Evolutionary conservation across 1,284 basidiomycete genomes (phyloP), one percentile per base, ranked within the genome.

Genomic region (Puccinia hordei): DNA sequence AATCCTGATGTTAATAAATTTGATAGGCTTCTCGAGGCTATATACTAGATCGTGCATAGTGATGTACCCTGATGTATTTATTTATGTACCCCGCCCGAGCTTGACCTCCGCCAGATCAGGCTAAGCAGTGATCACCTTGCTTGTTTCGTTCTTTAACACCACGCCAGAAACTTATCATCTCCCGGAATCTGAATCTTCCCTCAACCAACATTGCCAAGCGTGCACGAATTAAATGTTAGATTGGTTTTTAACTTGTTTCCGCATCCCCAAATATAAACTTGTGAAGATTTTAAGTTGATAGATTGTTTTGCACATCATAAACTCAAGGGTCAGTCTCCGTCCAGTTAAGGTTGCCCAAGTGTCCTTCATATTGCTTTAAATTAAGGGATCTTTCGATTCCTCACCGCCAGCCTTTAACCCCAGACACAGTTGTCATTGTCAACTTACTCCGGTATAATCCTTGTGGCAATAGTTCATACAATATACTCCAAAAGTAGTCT

Each of bases 381-480:
- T 44, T 63, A 63, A 63, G 57, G 33, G 59, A 38, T 12, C 59
- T 63, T 63, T 46, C 41, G 38, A 41, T 24, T 6, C 63, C 12
- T 13, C 38, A 46, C 27, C 41, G 22, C 41, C 5, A 27, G 63
- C 63, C 63, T 38, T 63, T 27, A 1, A 22, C 38, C 9, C 30
- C 12, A 38, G 61, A 63, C 22, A 19, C 33, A 63, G 61, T 63
- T 19, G 35, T 41, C 33, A 44, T 63, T 8, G 35, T 41, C 33
- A 66, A 66, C 63, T 35, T 46, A 6, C 12, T 46, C 38, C 41
- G 41, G 63, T 66, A 41, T n/a, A n/a, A n/a, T 66, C 63, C 63
- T 46, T 46, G 63, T 66, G 63, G 63, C 41, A 35, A 66, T 66
- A 27, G 63, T 22, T 2, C 63, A 44, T 17, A 15, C 63, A 35